phyloP scores from a whole-genome alignment of 352 stramenopile genomes.

The Blastocystis sp. region DNA sequence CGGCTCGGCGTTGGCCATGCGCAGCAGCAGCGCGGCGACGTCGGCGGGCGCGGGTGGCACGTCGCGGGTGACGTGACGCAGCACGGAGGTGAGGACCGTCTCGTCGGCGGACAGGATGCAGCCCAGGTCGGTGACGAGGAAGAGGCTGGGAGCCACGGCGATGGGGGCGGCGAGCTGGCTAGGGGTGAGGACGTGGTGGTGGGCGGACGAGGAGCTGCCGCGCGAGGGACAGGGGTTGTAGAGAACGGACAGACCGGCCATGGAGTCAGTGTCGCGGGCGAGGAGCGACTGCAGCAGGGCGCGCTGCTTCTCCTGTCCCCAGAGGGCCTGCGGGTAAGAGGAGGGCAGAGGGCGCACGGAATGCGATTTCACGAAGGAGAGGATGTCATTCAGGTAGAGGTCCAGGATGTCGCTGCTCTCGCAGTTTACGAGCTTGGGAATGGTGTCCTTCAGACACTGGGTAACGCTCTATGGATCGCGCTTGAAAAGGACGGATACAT shows the following conservation, averaged over 20 bases:
- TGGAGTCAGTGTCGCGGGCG: not conserved
- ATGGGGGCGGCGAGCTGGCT: not conserved
- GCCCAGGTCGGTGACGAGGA: not conserved
- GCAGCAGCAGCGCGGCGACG: not conserved
- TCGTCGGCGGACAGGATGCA: conserved; percentile 6
- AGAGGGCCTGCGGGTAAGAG: not conserved
- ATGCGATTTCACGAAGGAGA: conserved; percentile 5
- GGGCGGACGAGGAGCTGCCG: too few relatives aligned
- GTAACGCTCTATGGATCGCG: not conserved
- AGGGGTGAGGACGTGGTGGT: too few relatives aligned
- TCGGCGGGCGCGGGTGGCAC: not conserved
- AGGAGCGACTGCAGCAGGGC: not conserved
- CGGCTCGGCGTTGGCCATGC: conserved; percentile 19
- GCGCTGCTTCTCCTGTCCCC: not conserved
- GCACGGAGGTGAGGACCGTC: not conserved
- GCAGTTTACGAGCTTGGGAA: not conserved
- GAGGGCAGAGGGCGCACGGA: not conserved
- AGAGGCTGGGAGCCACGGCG: not conserved
- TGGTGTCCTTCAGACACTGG: not conserved
- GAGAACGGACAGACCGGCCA: not conserved
- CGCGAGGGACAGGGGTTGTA: not conserved
- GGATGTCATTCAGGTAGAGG: not conserved
- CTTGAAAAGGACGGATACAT: not conserved
- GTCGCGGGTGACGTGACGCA: not conserved
- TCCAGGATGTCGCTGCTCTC: not conserved